Percentiles rank a stretch among this genome's conserved stretches.
These are phyloP conservation scores for Cotoneaster glaucophyllus DNA, from an alignment of 306 rosid genomes.

Conservation along the genomic window DNA sequence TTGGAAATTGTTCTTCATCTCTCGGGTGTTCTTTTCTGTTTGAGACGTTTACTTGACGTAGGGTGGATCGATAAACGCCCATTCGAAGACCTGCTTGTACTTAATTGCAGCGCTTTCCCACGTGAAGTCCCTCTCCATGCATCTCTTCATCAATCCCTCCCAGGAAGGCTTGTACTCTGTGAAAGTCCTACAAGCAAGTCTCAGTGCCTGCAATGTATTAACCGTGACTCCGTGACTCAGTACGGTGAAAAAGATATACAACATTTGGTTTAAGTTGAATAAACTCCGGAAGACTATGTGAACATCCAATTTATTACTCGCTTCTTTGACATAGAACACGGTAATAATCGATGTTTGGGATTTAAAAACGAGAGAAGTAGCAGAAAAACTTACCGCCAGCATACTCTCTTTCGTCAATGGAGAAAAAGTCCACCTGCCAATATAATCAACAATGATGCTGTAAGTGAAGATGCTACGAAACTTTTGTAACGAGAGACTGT, in stretches of 20 bases:
- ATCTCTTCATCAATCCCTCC: slow-evolving; percentile 69
- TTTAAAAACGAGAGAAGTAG: background rate
- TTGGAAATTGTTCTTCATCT: background rate
- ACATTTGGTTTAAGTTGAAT: background rate
- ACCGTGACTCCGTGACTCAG: background rate
- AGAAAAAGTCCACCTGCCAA: slow-evolving; percentile 80
- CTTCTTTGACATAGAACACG: background rate
- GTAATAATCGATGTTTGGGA: background rate
- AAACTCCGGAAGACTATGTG: background rate
- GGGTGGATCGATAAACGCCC: slow-evolving; percentile 68
- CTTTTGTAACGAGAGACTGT: background rate
- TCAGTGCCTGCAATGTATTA: slow-evolving; percentile 47
- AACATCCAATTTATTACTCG: background rate
- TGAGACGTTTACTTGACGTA: slow-evolving; percentile 15
- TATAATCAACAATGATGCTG: slow-evolving; percentile 19
- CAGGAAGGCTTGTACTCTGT: slow-evolving; percentile 63
- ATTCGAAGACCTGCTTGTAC: slow-evolving; percentile 67
- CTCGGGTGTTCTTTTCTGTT: background rate
- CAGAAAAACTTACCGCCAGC: slow-evolving; percentile 50
- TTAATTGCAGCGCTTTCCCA: slow-evolving; percentile 73
- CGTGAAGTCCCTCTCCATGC: slow-evolving; percentile 62
- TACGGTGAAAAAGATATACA: background rate
- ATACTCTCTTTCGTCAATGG: slow-evolving; percentile 67
- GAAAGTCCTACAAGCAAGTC: slow-evolving; percentile 45
- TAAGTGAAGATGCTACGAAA: background rate